Evolutionary conservation across 2,329 filamentous ascomycete genomes (phyloP), one percentile per base, ranked within the genome.

Genomic region (Colletotrichum tropicale): DNA sequence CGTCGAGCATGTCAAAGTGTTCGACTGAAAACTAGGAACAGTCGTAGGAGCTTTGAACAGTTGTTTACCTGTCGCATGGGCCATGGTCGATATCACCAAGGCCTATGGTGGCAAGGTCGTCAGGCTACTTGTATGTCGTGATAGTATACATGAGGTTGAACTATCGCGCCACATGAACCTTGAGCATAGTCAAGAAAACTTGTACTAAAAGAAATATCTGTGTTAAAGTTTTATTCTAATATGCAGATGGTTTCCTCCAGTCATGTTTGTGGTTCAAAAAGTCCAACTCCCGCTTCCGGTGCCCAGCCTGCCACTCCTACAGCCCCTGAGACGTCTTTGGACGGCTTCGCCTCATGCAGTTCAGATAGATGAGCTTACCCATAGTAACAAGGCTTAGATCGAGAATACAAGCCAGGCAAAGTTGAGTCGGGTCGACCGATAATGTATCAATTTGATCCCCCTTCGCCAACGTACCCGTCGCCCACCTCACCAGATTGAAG

Each of bases 41-140:
- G 10, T 8, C 10, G 0, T 0, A 21, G 43, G 10, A 21, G 10
- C 6, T 12, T 21, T 13, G n/a, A 7, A 0, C 6, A 21, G n/a
- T 52, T 0, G 6, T 21, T 21, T 21, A 24, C 43, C 0, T 21
- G 1, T 24, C 0, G 1, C n/a, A 52, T 21, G 8, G n/a, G 43
- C 43, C 43, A n/a, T 52, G 12, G n/a, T 52, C n/a, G 43, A 52
- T 21, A 21, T 8, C 0, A 52, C 6, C 43, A 13, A 21, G 43
- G 43, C 12, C 6, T 24, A 8, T 21, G 10, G 12, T 13, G 6
- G 12, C 43, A 52, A 21, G 43, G 4, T 13, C 4, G 43, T 24
- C 2, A 52, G 10, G 10, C 3, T 52, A 9, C 2, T 1, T 21
- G 10, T 3, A 13, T 2, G 43, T 3, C 10, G 43, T 24, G 6